Base-by-base conservation (phyloP, 129 eudicot species). In the Tagetes patula region DNA sequence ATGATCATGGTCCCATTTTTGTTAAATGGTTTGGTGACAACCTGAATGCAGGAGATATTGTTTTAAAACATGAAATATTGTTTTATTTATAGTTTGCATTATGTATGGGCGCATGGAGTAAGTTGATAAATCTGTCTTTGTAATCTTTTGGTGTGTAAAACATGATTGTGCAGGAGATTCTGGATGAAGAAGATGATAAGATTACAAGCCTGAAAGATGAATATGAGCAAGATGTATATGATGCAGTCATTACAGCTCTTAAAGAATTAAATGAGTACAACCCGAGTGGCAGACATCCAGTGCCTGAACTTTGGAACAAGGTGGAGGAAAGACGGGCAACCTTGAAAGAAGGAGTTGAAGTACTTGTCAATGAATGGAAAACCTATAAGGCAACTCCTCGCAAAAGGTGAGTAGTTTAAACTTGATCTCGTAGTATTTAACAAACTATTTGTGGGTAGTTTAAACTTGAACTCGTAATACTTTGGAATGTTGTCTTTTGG, bases 241-340 rank as follows among this genome's bases (percentile, higher is more conserved):
- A 79, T 37, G 78, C 82, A 4, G 89, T 85, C 3, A 75, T 80
- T n/a, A 75, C 71, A 4, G 84, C 89, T 46, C 69, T 81, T 33
- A 74, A 36, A 0, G 89, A 85, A 75, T 4, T 85, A 38, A 75
- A 82, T 45, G 65, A 67, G 40, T 82, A 79, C 65, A 82, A 82
- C 52, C 86, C 86, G 12, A 72, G 80, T 49, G 86, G 84, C 60
- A 72, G 89, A 37, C 75, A 68, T 61, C 81, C 81, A 0, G 31
- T 85, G 40, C 32, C 75, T 0, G 84, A 82, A 76, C 83, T 85
- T 10, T 85, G 88, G 89, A 78, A 85, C 80, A 42, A 37, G 6
- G 68, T 55, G 13, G 80, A 61, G 33, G 59, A 71, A 0, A 67
- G 89, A 33, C 72, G 65, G 74, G 86, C 89, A 1, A 65, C 49